Evolutionary conservation across 1,139 yeast species (phyloP), one percentile per base, ranked within the genome.

Genomic region (Sugiyamaella xylanicola): DNA sequence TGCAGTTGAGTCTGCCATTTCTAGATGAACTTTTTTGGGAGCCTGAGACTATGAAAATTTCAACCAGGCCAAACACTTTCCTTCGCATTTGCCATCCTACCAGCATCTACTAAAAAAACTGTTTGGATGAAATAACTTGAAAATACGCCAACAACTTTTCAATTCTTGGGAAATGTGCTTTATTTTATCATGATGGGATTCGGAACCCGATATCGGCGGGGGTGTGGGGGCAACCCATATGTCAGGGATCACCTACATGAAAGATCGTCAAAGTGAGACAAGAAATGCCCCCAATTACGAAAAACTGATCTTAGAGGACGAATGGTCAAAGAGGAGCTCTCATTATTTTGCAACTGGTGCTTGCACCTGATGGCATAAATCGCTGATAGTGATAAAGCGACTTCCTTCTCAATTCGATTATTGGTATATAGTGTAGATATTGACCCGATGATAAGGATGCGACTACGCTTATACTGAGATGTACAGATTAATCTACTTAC

Each of bases 231-330:
- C 15, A 32, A n/a, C n/a, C n/a, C n/a, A n/a, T n/a, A n/a, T n/a
- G n/a, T n/a, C n/a, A n/a, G n/a, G n/a, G n/a, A n/a, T n/a, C n/a
- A 8, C 13, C 37, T 32, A 32, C 15, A n/a, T 32, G 13, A n/a
- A n/a, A 11, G 37, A 8, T 32, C 37, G 37, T 4, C 13, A n/a
- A 32, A 32, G 37, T 32, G 37, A 32, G 37, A 32, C 37, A 32
- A 32, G 37, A 32, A 32, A 32, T 32, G 37, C 37, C 37, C 37
- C 37, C 37, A 32, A 32, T 32, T 15, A 15, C 37, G 37, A 32
- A 32, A 8, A 13, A 11, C 32, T 11, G 11, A 11, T 15, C 37
- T 11, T 32, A 32, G 4, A 9, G 5, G 9, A 5, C 29, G 9
- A 9, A 25, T 5, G 8, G 8, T 25, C 9, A 5, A 25, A 25